phyloP scores from a whole-genome alignment of 179 eudicot genomes.

The Nepenthes alata region DNA sequence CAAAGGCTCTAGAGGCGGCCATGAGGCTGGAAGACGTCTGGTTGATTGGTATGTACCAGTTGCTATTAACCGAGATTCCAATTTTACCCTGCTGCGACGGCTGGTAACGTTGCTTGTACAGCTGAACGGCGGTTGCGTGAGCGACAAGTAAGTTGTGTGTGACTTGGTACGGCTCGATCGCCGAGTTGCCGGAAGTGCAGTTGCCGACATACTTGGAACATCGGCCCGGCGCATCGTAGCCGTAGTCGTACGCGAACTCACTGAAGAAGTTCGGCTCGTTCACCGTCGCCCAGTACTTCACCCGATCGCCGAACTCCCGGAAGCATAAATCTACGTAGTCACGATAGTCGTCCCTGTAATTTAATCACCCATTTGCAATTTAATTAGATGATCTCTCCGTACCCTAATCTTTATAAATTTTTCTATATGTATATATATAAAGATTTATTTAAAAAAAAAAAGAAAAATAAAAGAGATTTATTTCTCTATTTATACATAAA shows the following conservation, averaged over 20 bases:
- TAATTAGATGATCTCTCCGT: too few species aligned
- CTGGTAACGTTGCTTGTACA: slow-evolving; percentile 3
- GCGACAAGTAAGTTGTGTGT: slow-evolving; percentile 3
- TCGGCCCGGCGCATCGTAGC: background rate
- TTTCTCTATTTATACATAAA: too few species aligned
- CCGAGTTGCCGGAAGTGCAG: slow-evolving; percentile 6
- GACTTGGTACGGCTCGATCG: slow-evolving; percentile 4
- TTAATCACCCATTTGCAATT: too few species aligned
- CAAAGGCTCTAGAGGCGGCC: slow-evolving; percentile 8
- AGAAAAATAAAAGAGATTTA: too few species aligned
- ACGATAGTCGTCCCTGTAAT: background rate
- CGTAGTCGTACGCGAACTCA: background rate
- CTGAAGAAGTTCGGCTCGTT: slow-evolving; percentile 4
- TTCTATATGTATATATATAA: too few species aligned
- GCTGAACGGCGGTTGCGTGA: background rate
- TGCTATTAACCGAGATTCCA: background rate
- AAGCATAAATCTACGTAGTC: slow-evolving; percentile 1
- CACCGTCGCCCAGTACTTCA: slow-evolving; percentile 3
- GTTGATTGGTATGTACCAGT: slow-evolving; percentile 5
- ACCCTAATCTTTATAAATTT: too few species aligned
- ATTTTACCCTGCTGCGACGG: slow-evolving; percentile 1
- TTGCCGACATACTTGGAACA: slow-evolving; percentile 10
- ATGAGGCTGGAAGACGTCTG: background rate
- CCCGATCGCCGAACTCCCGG: slow-evolving; percentile 3
- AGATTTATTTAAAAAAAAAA: too few species aligned